Evolutionary conservation across 495 filamentous ascomycete species (phyloP).

Genomic region (Emericellopsis terricola): DNA sequence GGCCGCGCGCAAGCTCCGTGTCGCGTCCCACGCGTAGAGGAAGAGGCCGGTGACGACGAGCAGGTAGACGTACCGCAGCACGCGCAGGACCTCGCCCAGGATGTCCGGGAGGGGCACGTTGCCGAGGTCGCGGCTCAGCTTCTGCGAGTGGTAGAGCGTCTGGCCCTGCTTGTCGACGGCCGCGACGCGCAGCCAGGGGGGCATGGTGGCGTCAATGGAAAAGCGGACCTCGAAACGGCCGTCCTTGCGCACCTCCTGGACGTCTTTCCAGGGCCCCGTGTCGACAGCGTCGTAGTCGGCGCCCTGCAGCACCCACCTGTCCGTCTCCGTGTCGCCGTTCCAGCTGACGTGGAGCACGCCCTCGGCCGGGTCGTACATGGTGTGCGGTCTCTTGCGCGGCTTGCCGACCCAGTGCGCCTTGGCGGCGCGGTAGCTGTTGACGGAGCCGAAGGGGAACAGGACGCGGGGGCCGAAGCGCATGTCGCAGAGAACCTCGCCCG

Average conservation of each 20-base stretch:
- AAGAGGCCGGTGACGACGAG: not conserved
- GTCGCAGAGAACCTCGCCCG: conserved; percentile 5
- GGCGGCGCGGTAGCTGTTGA: conserved; percentile 8
- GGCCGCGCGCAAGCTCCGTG: not conserved
- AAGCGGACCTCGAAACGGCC: not conserved
- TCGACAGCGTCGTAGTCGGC: not conserved
- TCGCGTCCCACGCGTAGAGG: not conserved
- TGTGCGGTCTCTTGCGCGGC: conserved; percentile 6
- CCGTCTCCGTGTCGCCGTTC: conserved; percentile 13
- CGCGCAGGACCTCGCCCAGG: not conserved
- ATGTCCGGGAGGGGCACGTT: not conserved
- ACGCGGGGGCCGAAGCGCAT: conserved; percentile 4
- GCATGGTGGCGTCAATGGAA: not conserved
- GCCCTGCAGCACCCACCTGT: conserved; percentile 4
- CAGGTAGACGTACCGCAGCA: not conserved
- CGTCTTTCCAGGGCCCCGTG: not conserved
- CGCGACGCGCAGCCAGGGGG: not conserved
- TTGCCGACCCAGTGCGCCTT: conserved; percentile 10
- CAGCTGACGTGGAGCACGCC: conserved; percentile 7
- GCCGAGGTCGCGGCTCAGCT: not conserved
- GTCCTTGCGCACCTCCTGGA: not conserved
- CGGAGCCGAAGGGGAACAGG: conserved; percentile 8
- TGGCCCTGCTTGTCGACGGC: not conserved
- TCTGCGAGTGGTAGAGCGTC: not conserved
- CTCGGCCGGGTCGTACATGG: conserved; percentile 2